Evolutionary conservation across 805 yeast species (phyloP).

Genomic region (Nakazawaea ernobii): DNA sequence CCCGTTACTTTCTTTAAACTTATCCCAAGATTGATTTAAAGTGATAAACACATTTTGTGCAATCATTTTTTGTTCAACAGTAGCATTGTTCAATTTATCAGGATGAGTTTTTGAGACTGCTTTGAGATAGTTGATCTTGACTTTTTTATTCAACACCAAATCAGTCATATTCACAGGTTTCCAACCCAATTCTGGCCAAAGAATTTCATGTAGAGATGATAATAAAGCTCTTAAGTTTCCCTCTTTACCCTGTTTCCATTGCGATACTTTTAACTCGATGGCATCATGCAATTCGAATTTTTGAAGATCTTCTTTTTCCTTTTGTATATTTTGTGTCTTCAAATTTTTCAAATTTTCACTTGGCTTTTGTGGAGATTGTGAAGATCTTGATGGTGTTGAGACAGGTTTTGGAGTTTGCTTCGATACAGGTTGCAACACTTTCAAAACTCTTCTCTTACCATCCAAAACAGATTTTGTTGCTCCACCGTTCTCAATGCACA

Average conservation of each 20-base stretch:
- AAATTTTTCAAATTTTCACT: conserved; percentile 43
- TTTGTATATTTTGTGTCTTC: conserved; percentile 36
- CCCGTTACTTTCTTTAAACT: conserved; percentile 56
- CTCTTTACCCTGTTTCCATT: conserved; percentile 74
- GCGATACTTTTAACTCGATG: conserved; percentile 46
- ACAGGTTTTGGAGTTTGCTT: conserved; percentile 21
- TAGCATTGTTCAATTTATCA: conserved; percentile 68
- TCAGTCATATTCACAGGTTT: conserved; percentile 62
- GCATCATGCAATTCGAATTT: conserved; percentile 57
- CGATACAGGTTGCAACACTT: conserved; percentile 52
- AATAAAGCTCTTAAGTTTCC: conserved; percentile 76
- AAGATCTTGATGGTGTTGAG: conserved; percentile 14
- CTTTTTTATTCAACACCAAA: conserved; percentile 83
- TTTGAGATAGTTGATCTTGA: conserved; percentile 76
- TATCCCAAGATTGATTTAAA: conserved; percentile 87
- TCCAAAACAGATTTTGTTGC: conserved; percentile 63
- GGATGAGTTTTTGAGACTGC: conserved; percentile 78
- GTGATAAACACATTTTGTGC: conserved; percentile 84
- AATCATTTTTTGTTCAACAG: conserved; percentile 69
- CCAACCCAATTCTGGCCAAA: conserved; percentile 70
- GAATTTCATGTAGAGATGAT: conserved; percentile 57
- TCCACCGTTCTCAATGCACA: conserved; percentile 62
- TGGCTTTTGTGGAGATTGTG: conserved; percentile 11
- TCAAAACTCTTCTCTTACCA: conserved; percentile 74
- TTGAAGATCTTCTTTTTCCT: conserved; percentile 40